Evolutionary conservation across 371 early-diverging fungal species (phyloP).

Genomic region (Enterocytospora artemiae): DNA sequence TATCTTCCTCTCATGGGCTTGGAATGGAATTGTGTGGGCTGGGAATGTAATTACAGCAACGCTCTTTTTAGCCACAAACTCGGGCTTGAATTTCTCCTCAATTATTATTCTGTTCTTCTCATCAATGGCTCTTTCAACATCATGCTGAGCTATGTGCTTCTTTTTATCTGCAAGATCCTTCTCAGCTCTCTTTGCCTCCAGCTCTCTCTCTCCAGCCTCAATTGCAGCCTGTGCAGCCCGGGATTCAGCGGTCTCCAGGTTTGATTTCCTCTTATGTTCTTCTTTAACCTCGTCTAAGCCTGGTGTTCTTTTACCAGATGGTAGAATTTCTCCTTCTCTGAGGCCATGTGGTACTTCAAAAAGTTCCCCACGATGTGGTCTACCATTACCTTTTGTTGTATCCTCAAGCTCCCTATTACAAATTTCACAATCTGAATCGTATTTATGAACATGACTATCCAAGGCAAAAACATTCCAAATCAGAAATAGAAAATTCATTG

Average conservation of each 20-base stretch:
- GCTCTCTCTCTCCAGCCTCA: neutral
- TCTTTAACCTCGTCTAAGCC: neutral
- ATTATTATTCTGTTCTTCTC: constrained; percentile 2
- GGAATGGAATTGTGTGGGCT: constrained; percentile 4
- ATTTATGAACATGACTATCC: too few species aligned
- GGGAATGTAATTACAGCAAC: constrained; percentile 3
- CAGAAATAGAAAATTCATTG: too few species aligned
- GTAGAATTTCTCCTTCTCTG: neutral
- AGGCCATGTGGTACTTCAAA: neutral
- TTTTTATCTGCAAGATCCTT: neutral
- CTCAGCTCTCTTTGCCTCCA: neutral
- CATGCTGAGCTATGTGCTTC: neutral
- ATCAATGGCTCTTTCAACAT: neutral
- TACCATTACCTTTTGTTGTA: neutral
- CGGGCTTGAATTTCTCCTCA: neutral
- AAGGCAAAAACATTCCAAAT: too few species aligned
- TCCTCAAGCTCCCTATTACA: too few species aligned
- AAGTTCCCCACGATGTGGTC: neutral
- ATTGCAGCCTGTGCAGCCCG: neutral
- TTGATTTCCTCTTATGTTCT: neutral
- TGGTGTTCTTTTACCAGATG: neutral
- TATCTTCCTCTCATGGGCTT: constrained; percentile 8
- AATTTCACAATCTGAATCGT: too few species aligned
- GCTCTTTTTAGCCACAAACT: neutral
- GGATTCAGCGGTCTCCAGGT: neutral